Base-by-base conservation (phyloP, 805 yeast genomes). In the Citeromyces nyonsensis region DNA sequence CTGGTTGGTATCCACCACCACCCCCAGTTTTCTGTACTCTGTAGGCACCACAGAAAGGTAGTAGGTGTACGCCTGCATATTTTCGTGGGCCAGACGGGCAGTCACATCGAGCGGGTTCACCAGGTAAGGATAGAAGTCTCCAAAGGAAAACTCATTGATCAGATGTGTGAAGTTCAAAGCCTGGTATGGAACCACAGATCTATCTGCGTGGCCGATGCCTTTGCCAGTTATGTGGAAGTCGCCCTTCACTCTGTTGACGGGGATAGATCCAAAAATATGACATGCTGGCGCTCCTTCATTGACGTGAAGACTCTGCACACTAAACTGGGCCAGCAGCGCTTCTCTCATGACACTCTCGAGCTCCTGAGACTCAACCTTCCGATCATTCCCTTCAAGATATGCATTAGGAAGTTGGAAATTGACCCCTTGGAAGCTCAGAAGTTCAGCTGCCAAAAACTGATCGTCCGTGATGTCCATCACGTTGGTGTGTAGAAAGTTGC, bases 91-190 rank as follows among this genome's bases (percentile, higher is more conserved):
- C 11, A 53, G 49, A 41, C 75, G 69, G 1, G 72, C 78, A 0
- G 88, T 76, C 30, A 62, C 63, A 51, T 91, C 97, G 40, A 91
- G 63, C n/a, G 95, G 94, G 47, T 88, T 88, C 42, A 77, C 66
- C 39, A 86, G 63, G 43, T 69, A 78, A 3, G 98, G 96, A 47
- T 73, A 85, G 52, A 79, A 85, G 25, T 73, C 82, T 10, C 98
- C 98, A 54, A 76, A 88, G 8, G 96, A 84, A 39, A 85, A 70
- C 51, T 88, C 97, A 37, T 70, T 69, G 37, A 91, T 76, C 4
- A 72, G 71, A 53, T 91, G 98, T 1, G 94, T 68, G 48, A 88
- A 79, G 47, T 88, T 81, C 36, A 82, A 54, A 14, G 63, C 54
- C 26, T 70, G 70, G 6, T 45, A 24, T 1, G 69, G 69, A 8